Evolutionary conservation across 2,329 filamentous ascomycete genomes (phyloP).

Genomic region (Dichotomopilus funicola): DNA sequence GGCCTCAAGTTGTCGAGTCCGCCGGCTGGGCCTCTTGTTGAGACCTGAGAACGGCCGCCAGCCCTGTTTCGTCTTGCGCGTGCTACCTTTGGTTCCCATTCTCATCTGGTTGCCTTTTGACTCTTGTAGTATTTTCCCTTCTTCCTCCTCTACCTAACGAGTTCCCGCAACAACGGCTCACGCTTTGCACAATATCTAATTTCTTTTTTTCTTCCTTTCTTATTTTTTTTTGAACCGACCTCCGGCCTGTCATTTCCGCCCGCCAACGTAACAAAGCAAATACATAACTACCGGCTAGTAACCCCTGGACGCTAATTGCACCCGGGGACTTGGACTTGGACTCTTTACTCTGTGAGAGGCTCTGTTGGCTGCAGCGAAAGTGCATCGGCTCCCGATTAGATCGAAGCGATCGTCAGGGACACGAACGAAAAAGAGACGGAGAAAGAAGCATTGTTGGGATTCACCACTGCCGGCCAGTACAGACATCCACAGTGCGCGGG

Average conservation of each 20-base stretch:
- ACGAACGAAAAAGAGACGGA: neutral
- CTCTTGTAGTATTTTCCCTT: neutral
- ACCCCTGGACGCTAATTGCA: conserved; percentile 2
- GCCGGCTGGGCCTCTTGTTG: neutral
- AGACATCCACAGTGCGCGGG: conserved; percentile 8
- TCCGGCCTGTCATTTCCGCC: conserved; percentile 12
- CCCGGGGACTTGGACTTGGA: conserved; percentile 16
- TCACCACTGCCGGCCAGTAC: neutral
- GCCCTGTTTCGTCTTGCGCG: neutral
- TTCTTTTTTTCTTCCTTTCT: neutral
- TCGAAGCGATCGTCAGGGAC: conserved; percentile 16
- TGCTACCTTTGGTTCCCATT: conserved; percentile 1
- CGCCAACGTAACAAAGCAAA: neutral
- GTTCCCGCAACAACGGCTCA: conserved; percentile 1
- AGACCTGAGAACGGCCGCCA: neutral
- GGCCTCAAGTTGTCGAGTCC: conserved; percentile 11
- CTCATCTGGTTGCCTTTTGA: conserved; percentile 2
- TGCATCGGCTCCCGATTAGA: conserved; percentile 8
- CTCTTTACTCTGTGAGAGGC: conserved; percentile 17
- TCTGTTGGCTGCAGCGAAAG: conserved; percentile 19
- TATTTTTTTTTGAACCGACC: conserved; percentile 5
- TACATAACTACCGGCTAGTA: neutral
- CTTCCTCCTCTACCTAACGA: conserved; percentile 1
- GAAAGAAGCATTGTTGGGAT: neutral
- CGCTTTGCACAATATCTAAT: neutral